phyloP scores from a whole-genome alignment of 2,329 filamentous ascomycete species.

The Cercospora citrullina region DNA sequence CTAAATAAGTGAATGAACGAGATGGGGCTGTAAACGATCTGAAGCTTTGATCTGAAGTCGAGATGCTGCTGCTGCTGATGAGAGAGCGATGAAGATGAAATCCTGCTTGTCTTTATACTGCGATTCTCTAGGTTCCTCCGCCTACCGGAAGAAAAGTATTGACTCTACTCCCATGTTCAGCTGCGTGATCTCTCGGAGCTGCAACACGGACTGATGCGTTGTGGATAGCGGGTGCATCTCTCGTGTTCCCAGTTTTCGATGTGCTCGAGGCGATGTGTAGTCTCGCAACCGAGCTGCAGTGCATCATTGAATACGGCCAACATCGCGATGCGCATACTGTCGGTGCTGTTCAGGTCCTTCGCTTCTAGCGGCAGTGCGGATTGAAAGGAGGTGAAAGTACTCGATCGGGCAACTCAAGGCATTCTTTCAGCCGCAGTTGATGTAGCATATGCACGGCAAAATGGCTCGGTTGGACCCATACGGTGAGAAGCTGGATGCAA shows the following conservation, averaged over 20 bases:
- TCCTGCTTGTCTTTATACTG: slow-evolving; percentile 14
- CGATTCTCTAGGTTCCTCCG: background rate
- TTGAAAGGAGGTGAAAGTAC: background rate
- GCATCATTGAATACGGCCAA: background rate
- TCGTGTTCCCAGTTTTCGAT: background rate
- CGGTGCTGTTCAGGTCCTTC: background rate
- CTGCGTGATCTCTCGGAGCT: background rate
- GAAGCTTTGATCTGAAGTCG: slow-evolving; percentile 5
- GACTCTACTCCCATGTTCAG: background rate
- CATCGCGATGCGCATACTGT: background rate
- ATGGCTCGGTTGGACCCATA: background rate
- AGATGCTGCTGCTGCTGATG: slow-evolving; percentile 24
- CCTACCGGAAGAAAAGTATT: background rate
- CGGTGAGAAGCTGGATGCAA: background rate
- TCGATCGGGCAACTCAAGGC: background rate
- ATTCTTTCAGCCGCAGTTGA: background rate
- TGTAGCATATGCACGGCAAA: background rate
- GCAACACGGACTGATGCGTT: background rate
- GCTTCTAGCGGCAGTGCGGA: background rate
- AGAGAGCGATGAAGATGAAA: background rate
- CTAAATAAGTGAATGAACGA: slow-evolving; percentile 15
- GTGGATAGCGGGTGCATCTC: background rate
- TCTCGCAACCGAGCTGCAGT: background rate
- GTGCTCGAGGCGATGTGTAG: background rate
- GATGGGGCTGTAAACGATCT: slow-evolving; percentile 9